Evolutionary conservation across 495 filamentous ascomycete species (phyloP), one percentile per base, ranked within the genome.

Genomic region (Hypoxylon fragiforme): DNA sequence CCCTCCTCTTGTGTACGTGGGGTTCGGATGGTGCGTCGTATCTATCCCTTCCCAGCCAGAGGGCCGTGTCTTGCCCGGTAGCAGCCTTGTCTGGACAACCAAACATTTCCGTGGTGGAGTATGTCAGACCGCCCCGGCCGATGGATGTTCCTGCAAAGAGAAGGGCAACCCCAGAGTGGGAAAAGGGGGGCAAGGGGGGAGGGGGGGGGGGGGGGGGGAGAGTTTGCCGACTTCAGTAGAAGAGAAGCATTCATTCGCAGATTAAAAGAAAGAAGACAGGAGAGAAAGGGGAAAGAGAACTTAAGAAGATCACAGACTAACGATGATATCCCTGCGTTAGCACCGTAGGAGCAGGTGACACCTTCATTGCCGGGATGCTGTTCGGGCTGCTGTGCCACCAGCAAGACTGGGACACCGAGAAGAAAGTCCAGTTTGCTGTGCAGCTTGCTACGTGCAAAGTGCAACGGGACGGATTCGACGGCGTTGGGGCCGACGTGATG

Each of bases 301-400:
- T 21, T 34, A 44, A 35, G 13, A 44, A 45, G 31, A 50, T 48
- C 12, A 19, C 44, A 34, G 62, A 35, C 65, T 68, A 65, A 68
- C 52, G 21, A 36, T n/a, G n/a, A 30, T 58, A 50, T 55, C 62
- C 50, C 55, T 58, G 59, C 46, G 54, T 56, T 63, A 89, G 85
- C 60, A 78, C 85, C 7, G 78, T 88, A 40, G 85, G 86, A 36
- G 87, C 87, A 49, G 87, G 86, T 59, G 86, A 90, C 63, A 89
- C 86, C 1, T 89, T 90, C 57, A 82, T 87, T 53, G 86, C 86
- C 6, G 87, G 85, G 18, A 81, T 89, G 66, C 66, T 89, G 34
- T 89, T 83, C 64, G 78, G 75, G 14, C 61, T 87, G 55, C 68
- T 77, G 37, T 80, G 72, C 56, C 79, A 77, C 60, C 51, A 56